Percentiles rank a stretch among this genome's conserved stretches.
phyloP scores from a whole-genome alignment of 495 filamentous ascomycete genomes.

The Trypethelium eluteriae region DNA sequence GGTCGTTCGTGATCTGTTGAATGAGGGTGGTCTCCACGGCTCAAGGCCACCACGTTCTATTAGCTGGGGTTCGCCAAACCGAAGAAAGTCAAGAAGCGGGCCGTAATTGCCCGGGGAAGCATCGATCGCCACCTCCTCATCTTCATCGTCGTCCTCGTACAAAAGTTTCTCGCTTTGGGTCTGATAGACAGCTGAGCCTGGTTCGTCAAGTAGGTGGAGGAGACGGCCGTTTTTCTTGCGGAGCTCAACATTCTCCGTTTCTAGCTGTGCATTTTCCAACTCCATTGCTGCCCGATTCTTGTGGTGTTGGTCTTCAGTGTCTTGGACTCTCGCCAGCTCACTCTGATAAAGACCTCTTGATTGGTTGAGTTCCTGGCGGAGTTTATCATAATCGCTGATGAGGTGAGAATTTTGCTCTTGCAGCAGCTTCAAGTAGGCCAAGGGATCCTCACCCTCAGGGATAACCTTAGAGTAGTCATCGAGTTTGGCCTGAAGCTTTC shows the following conservation, averaged over 20 bases:
- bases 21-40: background rate
- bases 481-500: background rate
- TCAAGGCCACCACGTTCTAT: background rate
- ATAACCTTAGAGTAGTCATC: background rate
- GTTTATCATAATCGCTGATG: too few species aligned
- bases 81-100: constrained; percentile 15
- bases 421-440: background rate
- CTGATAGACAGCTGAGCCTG: background rate
- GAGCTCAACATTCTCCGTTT: too few species aligned
- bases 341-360: background rate
- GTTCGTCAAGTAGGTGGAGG: background rate
- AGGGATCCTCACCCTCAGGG: background rate
- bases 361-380: background rate
- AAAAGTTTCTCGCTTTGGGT: background rate
- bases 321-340: background rate
- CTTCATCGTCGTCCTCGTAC: background rate
- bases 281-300: too few species aligned
- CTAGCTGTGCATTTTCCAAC: too few species aligned
- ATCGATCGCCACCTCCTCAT: too few species aligned
- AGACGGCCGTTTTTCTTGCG: background rate
- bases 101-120: too few species aligned
- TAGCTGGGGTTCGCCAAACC: too few species aligned
- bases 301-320: too few species aligned
- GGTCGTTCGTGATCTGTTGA: background rate
- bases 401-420: too few species aligned